Evolutionary conservation across 441 rosid species (phyloP), one percentile per base, ranked within the genome.

Genomic region (Melastoma candidum): DNA sequence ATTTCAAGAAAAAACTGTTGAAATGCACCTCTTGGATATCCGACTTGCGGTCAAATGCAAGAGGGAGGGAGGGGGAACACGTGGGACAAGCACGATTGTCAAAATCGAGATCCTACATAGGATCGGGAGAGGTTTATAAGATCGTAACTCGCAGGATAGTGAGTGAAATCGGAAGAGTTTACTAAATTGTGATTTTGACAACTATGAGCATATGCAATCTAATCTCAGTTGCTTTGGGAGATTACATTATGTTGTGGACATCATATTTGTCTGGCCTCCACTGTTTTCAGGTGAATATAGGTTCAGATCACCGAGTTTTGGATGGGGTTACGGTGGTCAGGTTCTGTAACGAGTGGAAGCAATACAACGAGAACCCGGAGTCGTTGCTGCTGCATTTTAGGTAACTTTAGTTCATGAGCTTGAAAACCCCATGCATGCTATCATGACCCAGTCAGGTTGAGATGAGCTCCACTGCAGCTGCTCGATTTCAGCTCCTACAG

Each of bases 401-500:
- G 80, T 90, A 71, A 79, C 3, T 29, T 29, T 29, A 29, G 36
- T 29, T 29, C 3, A 3, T 29, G 36, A 17, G 22, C 22, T 7
- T 7, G 36, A 3, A 29, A 29, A 29, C 36, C 36, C 36, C 36
- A 29, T 29, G 36, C 36, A 29, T 29, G 7, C 97, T 53, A 92
- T 85, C 3, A 93, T 96, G 54, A 92, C 95, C 98, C 98, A 92
- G 63, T 92, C 98, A 51, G 97, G 92, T 80, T 85, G 97, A 3
- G 97, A 88, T 47, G 95, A 80, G 0, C 95, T 88, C 95, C 98
- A 92, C 52, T 92, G 98, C 56, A 92, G 67, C 77, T 92, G 98
- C 77, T 88, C 97, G 54, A 88, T 88, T 68, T 92, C 98, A 0
- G 92, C 94, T 29, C 97, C 98, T 1, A 95, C 95, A 0, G 95